phyloP scores from a whole-genome alignment of 139 green algal species.

The Spirogloea muscicola region DNA sequence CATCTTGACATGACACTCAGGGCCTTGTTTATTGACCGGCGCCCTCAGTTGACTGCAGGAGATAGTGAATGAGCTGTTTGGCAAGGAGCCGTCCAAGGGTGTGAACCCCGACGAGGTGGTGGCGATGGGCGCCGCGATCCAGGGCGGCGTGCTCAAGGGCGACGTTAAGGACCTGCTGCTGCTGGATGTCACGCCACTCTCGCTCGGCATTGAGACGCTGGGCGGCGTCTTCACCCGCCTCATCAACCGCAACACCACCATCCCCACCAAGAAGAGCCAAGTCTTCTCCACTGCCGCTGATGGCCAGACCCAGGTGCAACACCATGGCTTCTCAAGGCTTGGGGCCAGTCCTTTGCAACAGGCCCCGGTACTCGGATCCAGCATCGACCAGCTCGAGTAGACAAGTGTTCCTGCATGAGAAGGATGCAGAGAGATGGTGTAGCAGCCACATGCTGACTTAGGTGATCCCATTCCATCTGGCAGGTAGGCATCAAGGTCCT shows the following conservation, averaged over 20 bases:
- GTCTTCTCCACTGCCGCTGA: conserved; percentile 95
- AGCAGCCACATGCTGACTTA: no score
- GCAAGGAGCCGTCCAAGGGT: conserved; percentile 75
- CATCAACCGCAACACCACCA: conserved; percentile 98
- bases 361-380: no score
- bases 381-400: no score
- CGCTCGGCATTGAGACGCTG: conserved; percentile 97
- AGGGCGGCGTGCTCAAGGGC: conserved; percentile 88
- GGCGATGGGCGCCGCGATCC: conserved; percentile 94
- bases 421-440: no score
- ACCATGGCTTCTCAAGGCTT: no score
- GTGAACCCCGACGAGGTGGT: conserved; percentile 99
- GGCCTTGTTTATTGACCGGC: no score
- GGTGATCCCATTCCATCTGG: no score
- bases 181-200: conserved; percentile 97
- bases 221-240: conserved; percentile 98
- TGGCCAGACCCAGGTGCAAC: conserved; percentile 90
- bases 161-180: conserved; percentile 98
- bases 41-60: no score
- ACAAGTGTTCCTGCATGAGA: no score
- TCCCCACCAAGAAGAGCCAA: conserved; percentile 58
- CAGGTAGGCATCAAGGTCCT: conserved; percentile 99
- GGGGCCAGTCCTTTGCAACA: no score
- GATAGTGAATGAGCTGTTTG: conserved; percentile 92
- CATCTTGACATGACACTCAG: no score